Evolutionary conservation across 805 yeast genomes (phyloP), one percentile per base, ranked within the genome.

Genomic region (Pichia exigua): DNA sequence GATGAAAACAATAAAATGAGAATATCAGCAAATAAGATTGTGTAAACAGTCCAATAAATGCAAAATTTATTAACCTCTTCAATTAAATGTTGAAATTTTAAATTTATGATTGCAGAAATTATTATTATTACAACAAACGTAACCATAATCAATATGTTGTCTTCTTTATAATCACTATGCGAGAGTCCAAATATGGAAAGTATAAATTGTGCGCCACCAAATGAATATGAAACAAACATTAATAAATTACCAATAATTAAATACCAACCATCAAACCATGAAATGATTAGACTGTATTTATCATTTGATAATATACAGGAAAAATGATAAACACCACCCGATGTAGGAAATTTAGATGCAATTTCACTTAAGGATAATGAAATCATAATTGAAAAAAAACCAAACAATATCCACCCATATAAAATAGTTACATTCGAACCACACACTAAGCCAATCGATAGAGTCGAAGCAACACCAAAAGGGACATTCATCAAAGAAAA

Each of bases 401-500:
- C 82, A 43, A 85, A 87, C 1, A 82, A 65, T 2, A 83, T 59
- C 81, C 88, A 85, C 0, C 95, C 95, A 70, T 83, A 81, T 44
- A 87, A 69, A 43, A 87, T 82, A 0, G 94, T 84, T 15, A 81
- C 81, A 48, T 85, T 83, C 1, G 90, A 89, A 10, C 95, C 95
- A 65, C 85, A 87, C 11, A 81, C 74, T 49, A 87, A 68, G 3
- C 87, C 85, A 30, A 83, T 82, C 61, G 83, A 80, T 63, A 87
- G 72, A 1, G 90, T 85, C 3, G 88, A 80, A 11, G 89, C 80
- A 59, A 87, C 75, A 1, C 92, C 90, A 59, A 85, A 75, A 0
- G 91, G 92, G 0, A 88, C 91, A 42, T 88, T 87, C 91, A 87
- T 85, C 32, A 87, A 68, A 1, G 90, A 81, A 63, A 87, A 85